Conservation (phyloP, 805 yeast species). For the Hanseniaspora hatyaiensis region DNA sequence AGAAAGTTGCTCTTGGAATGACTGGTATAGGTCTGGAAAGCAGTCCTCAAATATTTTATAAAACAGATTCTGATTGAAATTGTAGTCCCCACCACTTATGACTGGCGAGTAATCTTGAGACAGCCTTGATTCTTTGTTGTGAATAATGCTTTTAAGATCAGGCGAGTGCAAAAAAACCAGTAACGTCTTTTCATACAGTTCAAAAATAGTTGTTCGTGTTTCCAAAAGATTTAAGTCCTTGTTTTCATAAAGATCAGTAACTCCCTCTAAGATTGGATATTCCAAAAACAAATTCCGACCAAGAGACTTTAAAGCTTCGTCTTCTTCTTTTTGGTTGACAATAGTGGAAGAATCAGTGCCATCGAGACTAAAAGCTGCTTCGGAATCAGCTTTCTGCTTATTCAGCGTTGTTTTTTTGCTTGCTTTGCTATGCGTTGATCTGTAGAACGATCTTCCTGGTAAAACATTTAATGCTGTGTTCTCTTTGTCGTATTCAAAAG, state of each 20-base stretch:
- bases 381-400: slow-evolving; percentile 13
- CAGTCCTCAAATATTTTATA: slow-evolving; percentile 50
- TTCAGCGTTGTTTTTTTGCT: slow-evolving; percentile 21
- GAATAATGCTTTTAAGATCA: slow-evolving; percentile 32
- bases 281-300: slow-evolving; percentile 12
- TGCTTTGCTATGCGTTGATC: slow-evolving; percentile 8
- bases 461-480: slow-evolving; percentile 1
- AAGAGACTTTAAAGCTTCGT: slow-evolving; percentile 1
- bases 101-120: slow-evolving; percentile 25
- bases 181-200: slow-evolving; percentile 61
- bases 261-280: slow-evolving; percentile 1
- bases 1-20: slow-evolving; percentile 69
- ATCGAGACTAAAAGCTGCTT: too few species aligned
- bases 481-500: background rate
- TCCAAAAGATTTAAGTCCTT: background rate
- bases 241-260: background rate
- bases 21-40: slow-evolving; percentile 67
- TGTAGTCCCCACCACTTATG: slow-evolving; percentile 28
- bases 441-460: slow-evolving; percentile 15
- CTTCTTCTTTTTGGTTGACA: too few species aligned
- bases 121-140: slow-evolving; percentile 18
- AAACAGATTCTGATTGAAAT: slow-evolving; percentile 32
- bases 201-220: slow-evolving; percentile 44
- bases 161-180: slow-evolving; percentile 68
- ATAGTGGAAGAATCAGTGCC: too few species aligned